Base-by-base conservation (phyloP, 169 alveolate genomes). In the Plasmodium sp. region DNA sequence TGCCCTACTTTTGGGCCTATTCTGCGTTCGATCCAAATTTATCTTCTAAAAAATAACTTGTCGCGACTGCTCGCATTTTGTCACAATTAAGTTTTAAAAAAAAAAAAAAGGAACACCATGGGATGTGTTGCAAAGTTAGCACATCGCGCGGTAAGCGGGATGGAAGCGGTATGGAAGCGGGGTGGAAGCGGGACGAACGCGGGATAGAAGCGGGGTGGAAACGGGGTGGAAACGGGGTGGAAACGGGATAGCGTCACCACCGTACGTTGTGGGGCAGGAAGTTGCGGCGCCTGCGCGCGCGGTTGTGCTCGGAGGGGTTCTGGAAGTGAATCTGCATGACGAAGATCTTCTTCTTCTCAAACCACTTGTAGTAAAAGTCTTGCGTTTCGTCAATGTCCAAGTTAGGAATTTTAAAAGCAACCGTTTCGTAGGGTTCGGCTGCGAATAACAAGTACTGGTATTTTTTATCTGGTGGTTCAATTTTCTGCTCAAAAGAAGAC, bases 401-500 rank as follows among this genome's bases (percentile, higher is more conserved):
- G 95, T 98, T 99, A 7, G 99, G 99, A 14, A 98, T 98, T 96
- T 98, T 99, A 92, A 99, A 98, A n/a, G 98, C 99, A 48, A 99
- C 97, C 58, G 99, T 99, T 94, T 99, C 99, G 97, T 99, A 99
- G 1, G 99, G 99, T 88, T 99, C 99, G 9, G 99, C 99, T 14
- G 99, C 99, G 95, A 99, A 98, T 4, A 99, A 97, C 34, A 99
- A 97, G 96, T 98, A 99, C 93, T 99, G 99, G 93, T 98, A 99
- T 88, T 98, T 98, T 79, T 99, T 98, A 93, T 99, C 99, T 41
- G 99, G 99, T 10, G 98, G 74, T 91, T 97, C 99, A 71, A 97
- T 96, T 96, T 98, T 98, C 92, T 98, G 99, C 77, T 99, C 99
- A 96, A 98, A 99, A 43, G 99, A 98, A 31, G 99, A 98, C 99